Evolutionary conservation across 208 protist genomes (phyloP).

Genomic region (Trypanosoma congolense): DNA sequence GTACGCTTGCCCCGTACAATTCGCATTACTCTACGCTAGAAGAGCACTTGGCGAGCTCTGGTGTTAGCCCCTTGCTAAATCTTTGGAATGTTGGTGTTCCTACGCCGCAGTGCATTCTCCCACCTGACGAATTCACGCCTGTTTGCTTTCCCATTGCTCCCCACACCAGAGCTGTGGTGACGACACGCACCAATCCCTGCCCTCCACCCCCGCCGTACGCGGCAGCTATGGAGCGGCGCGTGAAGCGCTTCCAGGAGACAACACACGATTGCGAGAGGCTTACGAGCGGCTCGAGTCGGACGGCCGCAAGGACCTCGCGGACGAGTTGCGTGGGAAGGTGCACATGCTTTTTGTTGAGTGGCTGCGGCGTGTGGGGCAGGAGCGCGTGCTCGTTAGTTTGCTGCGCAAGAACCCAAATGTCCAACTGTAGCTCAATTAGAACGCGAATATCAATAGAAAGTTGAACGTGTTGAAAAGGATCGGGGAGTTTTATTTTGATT

Average conservation of each 20-base stretch:
- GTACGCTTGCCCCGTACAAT: conserved; percentile 89
- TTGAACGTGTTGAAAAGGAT: no score
- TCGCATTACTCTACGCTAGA: conserved; percentile 83
- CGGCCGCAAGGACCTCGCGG: conserved; percentile 67
- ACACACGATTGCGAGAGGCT: conserved; percentile 61
- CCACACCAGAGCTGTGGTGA: conserved; percentile 31
- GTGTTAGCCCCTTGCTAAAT: conserved; percentile 83
- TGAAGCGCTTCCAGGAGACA: conserved; percentile 72
- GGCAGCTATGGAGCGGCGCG: conserved; percentile 50
- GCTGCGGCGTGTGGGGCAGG: conserved; percentile 77
- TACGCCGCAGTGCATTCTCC: conserved; percentile 51
- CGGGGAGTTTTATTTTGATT: not conserved
- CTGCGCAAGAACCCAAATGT: conserved; percentile 28
- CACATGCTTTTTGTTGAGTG: conserved; percentile 83
- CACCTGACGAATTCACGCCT: conserved; percentile 77
- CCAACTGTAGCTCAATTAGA: conserved; percentile 2
- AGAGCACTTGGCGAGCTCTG: conserved; percentile 72
- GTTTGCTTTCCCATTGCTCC: conserved; percentile 70
- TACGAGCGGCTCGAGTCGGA: conserved; percentile 56
- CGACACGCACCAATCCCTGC: conserved; percentile 84
- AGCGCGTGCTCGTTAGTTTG: conserved; percentile 58
- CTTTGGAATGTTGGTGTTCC: conserved; percentile 83
- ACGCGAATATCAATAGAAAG: no score
- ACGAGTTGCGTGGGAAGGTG: conserved; percentile 59
- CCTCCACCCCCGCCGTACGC: conserved; percentile 64